These are phyloP conservation scores for Eucalyptus globulus DNA, from an alignment of 345 rosid species.

Conservation along the genomic window DNA sequence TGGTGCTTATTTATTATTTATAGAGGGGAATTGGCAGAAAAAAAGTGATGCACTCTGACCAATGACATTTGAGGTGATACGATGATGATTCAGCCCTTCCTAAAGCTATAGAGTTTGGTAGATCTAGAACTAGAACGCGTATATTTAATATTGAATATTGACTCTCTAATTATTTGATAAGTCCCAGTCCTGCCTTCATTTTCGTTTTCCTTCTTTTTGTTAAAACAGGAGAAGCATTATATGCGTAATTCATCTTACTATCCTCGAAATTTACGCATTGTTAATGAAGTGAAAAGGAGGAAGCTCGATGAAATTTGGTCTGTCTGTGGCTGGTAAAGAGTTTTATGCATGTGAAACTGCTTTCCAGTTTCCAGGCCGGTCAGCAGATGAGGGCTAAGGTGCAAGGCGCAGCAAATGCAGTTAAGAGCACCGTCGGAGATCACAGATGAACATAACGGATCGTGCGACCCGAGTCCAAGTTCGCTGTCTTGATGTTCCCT, in stretches of 20 bases:
- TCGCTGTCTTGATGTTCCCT: not conserved
- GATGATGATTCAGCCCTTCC: not conserved
- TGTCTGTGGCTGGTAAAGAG: not conserved
- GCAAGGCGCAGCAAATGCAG: not conserved
- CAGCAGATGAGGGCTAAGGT: conserved; percentile 16
- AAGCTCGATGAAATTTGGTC: not conserved
- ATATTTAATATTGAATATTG: not conserved
- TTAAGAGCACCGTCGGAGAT: not conserved
- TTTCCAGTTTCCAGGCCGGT: conserved; percentile 11
- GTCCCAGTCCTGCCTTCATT: not conserved
- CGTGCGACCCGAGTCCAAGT: too few species aligned
- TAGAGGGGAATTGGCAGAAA: not conserved
- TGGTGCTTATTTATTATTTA: too few species aligned
- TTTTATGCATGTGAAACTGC: not conserved
- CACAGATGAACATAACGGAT: not conserved
- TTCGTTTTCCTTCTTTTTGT: not conserved
- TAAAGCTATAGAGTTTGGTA: not conserved
- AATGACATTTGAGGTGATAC: not conserved
- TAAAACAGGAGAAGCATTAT: not conserved
- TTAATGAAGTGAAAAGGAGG: not conserved
- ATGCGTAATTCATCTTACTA: not conserved
- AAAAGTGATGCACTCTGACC: not conserved
- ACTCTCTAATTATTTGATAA: not conserved
- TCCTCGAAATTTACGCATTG: not conserved
- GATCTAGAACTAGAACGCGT: not conserved